Evolutionary conservation across 495 filamentous ascomycete genomes (phyloP), one percentile per base, ranked within the genome.

Genomic region (Penicillium waksmanii): DNA sequence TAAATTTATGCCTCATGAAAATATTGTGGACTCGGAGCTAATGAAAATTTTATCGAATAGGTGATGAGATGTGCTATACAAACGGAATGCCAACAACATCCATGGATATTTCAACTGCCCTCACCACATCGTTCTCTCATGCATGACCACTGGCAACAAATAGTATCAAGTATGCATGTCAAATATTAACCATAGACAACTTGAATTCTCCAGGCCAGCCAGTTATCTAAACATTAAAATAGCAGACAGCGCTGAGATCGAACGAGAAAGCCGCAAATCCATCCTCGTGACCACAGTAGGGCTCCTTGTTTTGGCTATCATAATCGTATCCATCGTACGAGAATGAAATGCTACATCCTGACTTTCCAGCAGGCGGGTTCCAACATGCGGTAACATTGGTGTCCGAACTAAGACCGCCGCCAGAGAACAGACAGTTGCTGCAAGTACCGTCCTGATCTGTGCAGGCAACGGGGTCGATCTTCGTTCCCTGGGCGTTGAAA

Each of bases 331-430:
- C 55, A 51, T 57, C 43, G 55, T 57, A 57, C 25, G 18, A 21
- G 17, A 57, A 57, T 12, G 18, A 9, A 18, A 48, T 27, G 11
- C 46, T 27, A n/a, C 46, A 48, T 10, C 46, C 46, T 7, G 7
- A 25, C 21, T 31, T 2, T 9, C 55, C 55, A 31, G 25, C 44
- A 18, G 46, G 46, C 8, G 55, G 55, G 19, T 57, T 51, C 55
- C 55, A 57, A 34, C 55, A 57, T n/a, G 27, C 55, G 11, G 55
- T 57, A 27, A 57, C 55, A 51, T 57, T 57, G 33, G 46, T 57
- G 17, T 44, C 18, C 6, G 55, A 57, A 46, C 55, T 57, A 18
- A 57, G 55, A 15, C 44, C 43, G 3, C 43, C 44, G 1, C 46
- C 55, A 17, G 44, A 48, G 34, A 57, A 57, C n/a, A 57, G 15